phyloP scores from a whole-genome alignment of 2,329 filamentous ascomycete species.

The Microdochium nivale region DNA sequence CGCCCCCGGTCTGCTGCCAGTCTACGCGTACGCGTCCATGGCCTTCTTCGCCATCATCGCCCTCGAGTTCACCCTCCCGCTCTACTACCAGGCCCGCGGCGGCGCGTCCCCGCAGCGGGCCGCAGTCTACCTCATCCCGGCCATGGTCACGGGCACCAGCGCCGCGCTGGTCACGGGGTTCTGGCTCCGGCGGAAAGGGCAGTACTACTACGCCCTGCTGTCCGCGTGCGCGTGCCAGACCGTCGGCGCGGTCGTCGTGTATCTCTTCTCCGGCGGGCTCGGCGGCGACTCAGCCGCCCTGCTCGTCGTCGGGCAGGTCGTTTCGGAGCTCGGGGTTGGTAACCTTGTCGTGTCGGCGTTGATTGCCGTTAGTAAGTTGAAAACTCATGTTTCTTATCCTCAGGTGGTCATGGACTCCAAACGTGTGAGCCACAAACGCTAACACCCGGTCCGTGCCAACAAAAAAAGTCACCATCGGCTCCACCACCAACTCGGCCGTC shows the following conservation, averaged over 20 bases:
- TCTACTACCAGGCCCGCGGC: conserved; percentile 54
- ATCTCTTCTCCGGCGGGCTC: conserved; percentile 43
- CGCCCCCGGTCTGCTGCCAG: conserved; percentile 45
- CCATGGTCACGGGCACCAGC: conserved; percentile 41
- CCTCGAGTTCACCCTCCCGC: conserved; percentile 48
- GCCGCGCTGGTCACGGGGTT: conserved; percentile 48
- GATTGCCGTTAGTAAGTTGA: conserved; percentile 32
- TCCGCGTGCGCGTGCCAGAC: conserved; percentile 36
- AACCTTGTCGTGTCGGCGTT: conserved; percentile 51
- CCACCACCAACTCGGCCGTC: background rate
- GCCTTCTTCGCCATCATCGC: conserved; percentile 47
- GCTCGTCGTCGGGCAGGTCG: conserved; percentile 41
- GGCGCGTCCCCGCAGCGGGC: conserved; percentile 44
- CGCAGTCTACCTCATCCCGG: conserved; percentile 46
- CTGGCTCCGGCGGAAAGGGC: conserved; percentile 50
- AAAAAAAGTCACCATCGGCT: background rate
- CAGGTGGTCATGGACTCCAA: background rate
- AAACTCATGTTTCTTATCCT: background rate
- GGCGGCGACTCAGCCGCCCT: conserved; percentile 17
- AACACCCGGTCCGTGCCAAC: background rate
- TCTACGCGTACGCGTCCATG: conserved; percentile 54
- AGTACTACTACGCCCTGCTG: conserved; percentile 51
- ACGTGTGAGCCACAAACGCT: background rate
- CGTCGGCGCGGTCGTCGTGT: conserved; percentile 27
- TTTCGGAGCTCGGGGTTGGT: conserved; percentile 45